Evolutionary conservation across 495 filamentous ascomycete species (phyloP), one percentile per base, ranked within the genome.

Genomic region (Corynascus novoguineensis): DNA sequence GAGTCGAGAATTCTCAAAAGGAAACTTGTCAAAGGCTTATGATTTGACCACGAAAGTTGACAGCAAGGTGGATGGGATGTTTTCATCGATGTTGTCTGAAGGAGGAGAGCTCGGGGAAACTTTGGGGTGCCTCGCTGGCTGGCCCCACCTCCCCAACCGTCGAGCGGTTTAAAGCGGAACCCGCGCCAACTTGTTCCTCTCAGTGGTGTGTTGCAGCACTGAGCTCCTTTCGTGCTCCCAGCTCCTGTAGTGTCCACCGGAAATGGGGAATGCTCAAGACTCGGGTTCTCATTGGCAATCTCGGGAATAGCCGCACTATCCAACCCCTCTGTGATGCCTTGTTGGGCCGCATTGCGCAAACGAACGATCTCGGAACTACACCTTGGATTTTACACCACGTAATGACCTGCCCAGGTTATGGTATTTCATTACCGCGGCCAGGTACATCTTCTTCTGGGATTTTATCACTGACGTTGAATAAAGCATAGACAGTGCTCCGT

Each of bases 81-180:
- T 10, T 10, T 22, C 37, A 32, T 4, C 1, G 38, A 4, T 31
- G 50, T 44, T 44, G 38, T 10, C 44, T 28, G 12, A 1, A 38
- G 27, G 10, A 22, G 50, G 37, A 28, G 50, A 6, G 10, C 8
- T 2, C 4, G 4, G 50, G 34, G 50, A 52, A 52, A 48, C 45
- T 3, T 24, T 24, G 50, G 22, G 40, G 32, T 38, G 44, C 35
- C 49, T 51, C 6, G 6, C 6, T 1, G n/a, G n/a, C 25, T 42
- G 27, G 42, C 24, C 42, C 42, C 49, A 52, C 24, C 10, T 31
- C 47, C 37, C 47, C 47, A 22, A 35, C 25, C 50, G n/a, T n/a
- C n/a, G n/a, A n/a, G n/a, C n/a, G n/a, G n/a, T n/a, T n/a, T n/a
- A n/a, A n/a, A n/a, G n/a, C n/a, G n/a, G n/a, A n/a, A n/a, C n/a